Percentiles rank a stretch among this genome's conserved stretches.
phyloP scores from a whole-genome alignment of 1,284 basidiomycete species.

The Caloboletus firmus region DNA sequence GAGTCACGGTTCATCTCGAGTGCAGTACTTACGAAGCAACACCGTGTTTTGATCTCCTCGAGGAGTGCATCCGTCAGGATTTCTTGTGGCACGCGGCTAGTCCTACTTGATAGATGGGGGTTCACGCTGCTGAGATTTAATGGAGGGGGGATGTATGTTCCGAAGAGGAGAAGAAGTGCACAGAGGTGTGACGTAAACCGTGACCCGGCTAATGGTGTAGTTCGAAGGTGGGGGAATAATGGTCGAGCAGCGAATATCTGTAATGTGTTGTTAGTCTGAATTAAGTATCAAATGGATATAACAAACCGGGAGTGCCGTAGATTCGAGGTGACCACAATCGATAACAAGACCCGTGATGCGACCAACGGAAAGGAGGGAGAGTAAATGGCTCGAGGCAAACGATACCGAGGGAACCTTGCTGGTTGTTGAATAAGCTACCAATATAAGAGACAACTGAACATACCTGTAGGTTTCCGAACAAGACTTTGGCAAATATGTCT shows the following conservation, averaged over 20 bases:
- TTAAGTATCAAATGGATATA: neutral
- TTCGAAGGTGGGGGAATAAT: constrained; percentile 75
- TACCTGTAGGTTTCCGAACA: constrained; percentile 92
- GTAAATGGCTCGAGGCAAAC: constrained; percentile 84
- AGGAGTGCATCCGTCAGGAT: constrained; percentile 72
- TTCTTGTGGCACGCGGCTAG: constrained; percentile 69
- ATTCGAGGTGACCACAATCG: constrained; percentile 90
- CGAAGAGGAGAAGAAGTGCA: constrained; percentile 77
- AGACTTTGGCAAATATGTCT: constrained; percentile 79
- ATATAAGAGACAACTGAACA: constrained; percentile 15
- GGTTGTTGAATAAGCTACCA: neutral
- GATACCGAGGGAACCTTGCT: constrained; percentile 86
- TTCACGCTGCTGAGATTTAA: constrained; percentile 64
- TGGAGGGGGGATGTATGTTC: constrained; percentile 76
- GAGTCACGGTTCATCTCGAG: constrained; percentile 43
- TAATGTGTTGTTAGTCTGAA: neutral
- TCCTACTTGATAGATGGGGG: constrained; percentile 59
- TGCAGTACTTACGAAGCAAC: constrained; percentile 71
- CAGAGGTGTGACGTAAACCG: constrained; percentile 75
- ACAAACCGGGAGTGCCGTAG: constrained; percentile 82
- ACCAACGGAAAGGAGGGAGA: constrained; percentile 83
- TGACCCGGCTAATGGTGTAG: constrained; percentile 80
- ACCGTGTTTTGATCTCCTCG: constrained; percentile 81
- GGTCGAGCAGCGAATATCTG: constrained; percentile 90
- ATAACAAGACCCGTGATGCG: constrained; percentile 90